Conservation (phyloP, 2,329 filamentous ascomycete species). For the Trichoderma atroviride region DNA sequence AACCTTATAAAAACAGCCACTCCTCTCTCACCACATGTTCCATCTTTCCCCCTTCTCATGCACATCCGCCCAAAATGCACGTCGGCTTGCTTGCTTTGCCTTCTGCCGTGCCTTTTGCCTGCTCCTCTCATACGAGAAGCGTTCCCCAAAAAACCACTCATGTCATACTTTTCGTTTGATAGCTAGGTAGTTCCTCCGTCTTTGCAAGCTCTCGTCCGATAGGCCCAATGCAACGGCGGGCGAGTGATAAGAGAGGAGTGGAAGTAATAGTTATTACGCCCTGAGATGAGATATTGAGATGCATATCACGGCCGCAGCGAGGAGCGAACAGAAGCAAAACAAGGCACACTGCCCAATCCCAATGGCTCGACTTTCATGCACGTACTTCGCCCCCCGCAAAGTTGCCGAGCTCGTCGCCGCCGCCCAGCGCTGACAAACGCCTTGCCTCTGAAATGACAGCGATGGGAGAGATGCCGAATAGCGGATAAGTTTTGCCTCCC, state of each 20-base stretch:
- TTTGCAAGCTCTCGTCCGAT: neutral
- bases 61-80: conserved; percentile 24
- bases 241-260: neutral
- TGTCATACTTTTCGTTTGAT: neutral
- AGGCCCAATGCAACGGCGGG: neutral
- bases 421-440: neutral
- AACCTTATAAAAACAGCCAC: conserved; percentile 24
- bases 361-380: conserved; percentile 6
- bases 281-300: neutral
- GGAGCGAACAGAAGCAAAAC: neutral
- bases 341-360: neutral
- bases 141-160: neutral
- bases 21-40: conserved; percentile 26
- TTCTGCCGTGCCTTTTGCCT: neutral
- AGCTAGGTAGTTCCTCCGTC: neutral
- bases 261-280: neutral
- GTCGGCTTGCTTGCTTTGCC: neutral
- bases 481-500: neutral
- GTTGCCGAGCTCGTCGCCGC: conserved; percentile 19
- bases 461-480: neutral
- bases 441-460: neutral
- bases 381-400: conserved; percentile 20
- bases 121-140: conserved; percentile 14
- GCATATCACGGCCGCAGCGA: conserved; percentile 13
- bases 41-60: conserved; percentile 24